Evolutionary conservation across 1,139 yeast genomes (phyloP).

Genomic region (Geotrichum histeridarum): DNA sequence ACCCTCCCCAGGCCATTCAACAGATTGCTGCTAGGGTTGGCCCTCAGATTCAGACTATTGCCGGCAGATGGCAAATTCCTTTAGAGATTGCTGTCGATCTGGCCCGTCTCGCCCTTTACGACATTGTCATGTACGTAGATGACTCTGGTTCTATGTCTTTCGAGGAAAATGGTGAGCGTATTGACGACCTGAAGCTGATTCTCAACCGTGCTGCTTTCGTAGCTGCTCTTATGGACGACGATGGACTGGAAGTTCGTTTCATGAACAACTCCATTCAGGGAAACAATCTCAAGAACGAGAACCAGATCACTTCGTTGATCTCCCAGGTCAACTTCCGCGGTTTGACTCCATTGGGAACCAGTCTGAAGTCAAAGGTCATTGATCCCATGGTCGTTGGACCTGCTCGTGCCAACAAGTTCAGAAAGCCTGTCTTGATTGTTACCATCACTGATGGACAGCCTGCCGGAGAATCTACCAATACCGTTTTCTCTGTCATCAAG

Average conservation of each 20-base stretch:
- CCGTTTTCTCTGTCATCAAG: slow-evolving; percentile 30
- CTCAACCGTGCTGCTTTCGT: slow-evolving; percentile 34
- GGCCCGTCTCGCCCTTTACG: slow-evolving; percentile 35
- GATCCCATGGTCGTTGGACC: slow-evolving; percentile 34
- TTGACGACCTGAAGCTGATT: slow-evolving; percentile 36
- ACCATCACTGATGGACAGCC: slow-evolving; percentile 38
- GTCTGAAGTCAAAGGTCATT: slow-evolving; percentile 30
- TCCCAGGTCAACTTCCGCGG: slow-evolving; percentile 32
- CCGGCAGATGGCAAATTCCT: slow-evolving; percentile 33
- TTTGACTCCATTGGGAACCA: slow-evolving; percentile 35
- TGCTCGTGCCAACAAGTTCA: slow-evolving; percentile 28
- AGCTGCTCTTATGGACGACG: slow-evolving; percentile 34
- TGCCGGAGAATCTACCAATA: slow-evolving; percentile 33
- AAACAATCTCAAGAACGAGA: slow-evolving; percentile 30
- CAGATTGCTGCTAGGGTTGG: slow-evolving; percentile 30
- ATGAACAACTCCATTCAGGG: slow-evolving; percentile 33
- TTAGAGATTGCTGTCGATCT: slow-evolving; percentile 34
- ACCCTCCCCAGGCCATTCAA: slow-evolving; percentile 34
- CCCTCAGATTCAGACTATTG: slow-evolving; percentile 28
- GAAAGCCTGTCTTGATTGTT: slow-evolving; percentile 35
- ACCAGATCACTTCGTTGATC: slow-evolving; percentile 30
- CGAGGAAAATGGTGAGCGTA: slow-evolving; percentile 37
- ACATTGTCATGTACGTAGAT: slow-evolving; percentile 34
- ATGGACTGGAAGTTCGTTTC: slow-evolving; percentile 36
- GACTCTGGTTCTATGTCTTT: slow-evolving; percentile 39